A percentile compares a stretch with the other conserved stretches of the same genome.
These are phyloP conservation scores for Vaccinium myrtillus DNA, from an alignment of 148 eudicot genomes.

Conservation along the genomic window DNA sequence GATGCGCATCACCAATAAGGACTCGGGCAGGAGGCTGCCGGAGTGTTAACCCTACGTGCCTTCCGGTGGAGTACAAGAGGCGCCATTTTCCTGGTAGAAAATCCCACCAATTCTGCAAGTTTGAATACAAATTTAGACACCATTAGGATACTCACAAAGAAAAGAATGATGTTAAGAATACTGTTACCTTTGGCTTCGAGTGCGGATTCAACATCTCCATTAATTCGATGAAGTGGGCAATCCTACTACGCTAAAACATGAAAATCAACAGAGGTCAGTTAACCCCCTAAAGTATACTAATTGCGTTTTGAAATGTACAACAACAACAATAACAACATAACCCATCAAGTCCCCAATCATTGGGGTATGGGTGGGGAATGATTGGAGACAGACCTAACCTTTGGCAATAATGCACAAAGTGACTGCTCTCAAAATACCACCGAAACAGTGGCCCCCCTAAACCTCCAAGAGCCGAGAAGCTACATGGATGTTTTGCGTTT, in stretches of 20 bases:
- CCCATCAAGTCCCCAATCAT: too few species aligned
- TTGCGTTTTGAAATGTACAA: neutral
- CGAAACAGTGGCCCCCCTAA: too few species aligned
- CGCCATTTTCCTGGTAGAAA: constrained; percentile 95
- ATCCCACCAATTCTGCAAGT: constrained; percentile 69
- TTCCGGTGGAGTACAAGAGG: constrained; percentile 70
- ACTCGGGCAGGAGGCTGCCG: constrained; percentile 75
- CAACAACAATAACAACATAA: too few species aligned
- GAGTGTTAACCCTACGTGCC: constrained; percentile 81
- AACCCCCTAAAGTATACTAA: neutral
- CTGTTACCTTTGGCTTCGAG: constrained; percentile 72
- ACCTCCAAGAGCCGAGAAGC: too few species aligned
- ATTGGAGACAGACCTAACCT: too few species aligned
- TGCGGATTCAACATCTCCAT: constrained; percentile 95
- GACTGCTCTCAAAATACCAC: too few species aligned
- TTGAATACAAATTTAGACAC: neutral
- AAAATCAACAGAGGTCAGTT: constrained; percentile 14
- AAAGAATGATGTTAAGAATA: neutral
- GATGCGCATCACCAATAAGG: constrained; percentile 62
- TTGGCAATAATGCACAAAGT: too few species aligned
- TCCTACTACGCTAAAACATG: constrained; percentile 66
- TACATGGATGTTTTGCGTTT: too few species aligned
- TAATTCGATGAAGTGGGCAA: constrained; percentile 81
- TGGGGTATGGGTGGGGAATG: too few species aligned
- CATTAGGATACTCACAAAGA: neutral